A percentile compares a stretch with the other conserved stretches of the same genome.
Evolutionary conservation across 768 basidiomycete species (phyloP).

Genomic region (Tricholoma saponaceum): DNA sequence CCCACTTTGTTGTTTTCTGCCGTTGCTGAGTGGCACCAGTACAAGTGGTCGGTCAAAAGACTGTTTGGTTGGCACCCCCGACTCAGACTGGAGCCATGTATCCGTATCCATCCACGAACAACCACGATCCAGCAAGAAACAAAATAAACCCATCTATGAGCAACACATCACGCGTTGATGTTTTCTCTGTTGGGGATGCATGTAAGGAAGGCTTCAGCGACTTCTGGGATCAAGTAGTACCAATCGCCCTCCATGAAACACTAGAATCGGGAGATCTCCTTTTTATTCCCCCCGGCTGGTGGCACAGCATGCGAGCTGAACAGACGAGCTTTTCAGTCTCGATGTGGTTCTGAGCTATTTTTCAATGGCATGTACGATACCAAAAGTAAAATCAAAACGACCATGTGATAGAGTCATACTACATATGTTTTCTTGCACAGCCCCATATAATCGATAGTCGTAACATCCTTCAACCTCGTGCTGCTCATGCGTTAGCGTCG

Average conservation of each 20-base stretch:
- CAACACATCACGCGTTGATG: constrained; percentile 83
- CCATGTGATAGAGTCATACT: not conserved
- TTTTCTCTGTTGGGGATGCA: constrained; percentile 44
- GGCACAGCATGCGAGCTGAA: constrained; percentile 89
- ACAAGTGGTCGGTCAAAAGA: constrained; percentile 87
- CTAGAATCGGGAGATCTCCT: constrained; percentile 83
- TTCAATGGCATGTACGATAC: not conserved
- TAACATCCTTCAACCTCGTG: not conserved
- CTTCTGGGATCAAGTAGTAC: constrained; percentile 56
- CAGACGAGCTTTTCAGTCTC: constrained; percentile 82
- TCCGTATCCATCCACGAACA: constrained; percentile 31
- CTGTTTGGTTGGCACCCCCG: constrained; percentile 89
- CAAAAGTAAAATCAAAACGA: not conserved
- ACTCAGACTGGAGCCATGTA: constrained; percentile 53
- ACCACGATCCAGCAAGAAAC: constrained; percentile 36
- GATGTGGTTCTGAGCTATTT: constrained; percentile 73
- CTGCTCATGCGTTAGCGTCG: not conserved
- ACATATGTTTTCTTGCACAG: not conserved
- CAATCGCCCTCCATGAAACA: constrained; percentile 54
- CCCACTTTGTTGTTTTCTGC: constrained; percentile 5
- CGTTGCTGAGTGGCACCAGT: constrained; percentile 37
- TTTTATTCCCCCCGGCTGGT: constrained; percentile 91
- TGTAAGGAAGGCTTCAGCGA: constrained; percentile 32
- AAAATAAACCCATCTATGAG: constrained; percentile 46
- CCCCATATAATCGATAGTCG: not conserved